Conservation (phyloP, 1,284 basidiomycete genomes). For the Cryptococcus hybrid region DNA sequence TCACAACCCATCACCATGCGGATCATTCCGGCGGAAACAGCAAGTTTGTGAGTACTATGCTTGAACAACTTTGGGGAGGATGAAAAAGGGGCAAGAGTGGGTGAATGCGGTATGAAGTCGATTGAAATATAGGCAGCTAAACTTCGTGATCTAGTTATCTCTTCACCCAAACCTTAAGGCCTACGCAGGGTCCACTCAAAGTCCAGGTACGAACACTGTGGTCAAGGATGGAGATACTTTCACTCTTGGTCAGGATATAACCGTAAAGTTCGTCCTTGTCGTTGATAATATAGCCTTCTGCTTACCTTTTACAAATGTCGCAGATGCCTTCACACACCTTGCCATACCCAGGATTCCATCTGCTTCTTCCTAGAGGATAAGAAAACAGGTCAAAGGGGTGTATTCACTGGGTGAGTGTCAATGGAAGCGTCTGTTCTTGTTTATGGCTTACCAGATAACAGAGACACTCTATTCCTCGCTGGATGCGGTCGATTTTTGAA, state of each 20-base stretch:
- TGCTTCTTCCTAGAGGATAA: conserved; percentile 75
- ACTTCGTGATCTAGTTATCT: conserved; percentile 19
- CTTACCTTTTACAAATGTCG: not conserved
- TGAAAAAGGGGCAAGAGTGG: not conserved
- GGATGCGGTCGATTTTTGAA: conserved; percentile 99
- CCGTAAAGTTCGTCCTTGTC: conserved; percentile 59
- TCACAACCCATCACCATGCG: conserved; percentile 85
- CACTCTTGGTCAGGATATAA: conserved; percentile 65
- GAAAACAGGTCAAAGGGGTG: conserved; percentile 63
- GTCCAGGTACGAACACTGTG: conserved; percentile 65
- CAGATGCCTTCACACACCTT: conserved; percentile 86
- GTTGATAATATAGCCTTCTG: not conserved
- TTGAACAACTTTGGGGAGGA: too few relatives aligned
- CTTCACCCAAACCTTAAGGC: conserved; percentile 64
- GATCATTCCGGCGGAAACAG: conserved; percentile 88
- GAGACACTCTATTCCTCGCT: conserved; percentile 89
- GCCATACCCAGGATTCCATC: conserved; percentile 96
- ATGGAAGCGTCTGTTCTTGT: not conserved
- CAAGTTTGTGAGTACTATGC: conserved; percentile 51
- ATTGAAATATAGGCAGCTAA: not conserved
- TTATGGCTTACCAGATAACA: conserved; percentile 16
- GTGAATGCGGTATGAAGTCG: not conserved
- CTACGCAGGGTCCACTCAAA: conserved; percentile 76
- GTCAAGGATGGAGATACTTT: conserved; percentile 79
- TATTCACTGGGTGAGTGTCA: conserved; percentile 74